Conservation (phyloP, 805 yeast genomes). For the Wickerhamomyces queroliae region DNA sequence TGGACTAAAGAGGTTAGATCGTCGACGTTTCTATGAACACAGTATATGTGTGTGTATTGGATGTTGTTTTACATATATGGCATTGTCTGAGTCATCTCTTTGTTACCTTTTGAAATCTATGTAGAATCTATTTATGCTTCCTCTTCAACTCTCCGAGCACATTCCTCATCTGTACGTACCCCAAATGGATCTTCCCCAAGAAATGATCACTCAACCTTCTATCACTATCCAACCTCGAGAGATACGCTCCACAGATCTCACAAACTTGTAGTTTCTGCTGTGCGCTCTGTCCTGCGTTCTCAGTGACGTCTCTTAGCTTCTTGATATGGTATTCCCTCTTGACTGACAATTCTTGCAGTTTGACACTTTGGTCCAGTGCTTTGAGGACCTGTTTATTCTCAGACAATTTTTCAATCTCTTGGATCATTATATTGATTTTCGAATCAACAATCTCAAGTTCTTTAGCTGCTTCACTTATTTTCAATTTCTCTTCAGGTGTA, state of each 20-base stretch:
- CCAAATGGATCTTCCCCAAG: slow-evolving; percentile 80
- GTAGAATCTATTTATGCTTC: slow-evolving; percentile 4
- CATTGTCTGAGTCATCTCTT: too few relatives aligned
- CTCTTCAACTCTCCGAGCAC: slow-evolving; percentile 20
- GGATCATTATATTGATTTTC: slow-evolving; percentile 57
- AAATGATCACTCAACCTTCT: slow-evolving; percentile 87
- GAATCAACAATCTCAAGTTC: slow-evolving; percentile 59
- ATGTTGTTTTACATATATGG: too few relatives aligned
- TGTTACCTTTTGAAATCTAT: background rate
- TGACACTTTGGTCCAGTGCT: slow-evolving; percentile 43
- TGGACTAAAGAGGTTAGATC: too few relatives aligned
- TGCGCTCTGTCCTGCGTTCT: slow-evolving; percentile 75
- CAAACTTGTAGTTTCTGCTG: slow-evolving; percentile 91
- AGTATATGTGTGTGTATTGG: too few relatives aligned
- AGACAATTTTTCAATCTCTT: slow-evolving; percentile 54
- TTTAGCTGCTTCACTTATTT: slow-evolving; percentile 45
- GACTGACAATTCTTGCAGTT: slow-evolving; percentile 36
- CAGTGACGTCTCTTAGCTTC: slow-evolving; percentile 54
- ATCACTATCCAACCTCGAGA: slow-evolving; percentile 82
- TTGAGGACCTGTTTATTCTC: slow-evolving; percentile 43
- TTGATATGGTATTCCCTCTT: slow-evolving; percentile 49
- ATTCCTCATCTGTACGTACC: slow-evolving; percentile 70
- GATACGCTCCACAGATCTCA: slow-evolving; percentile 82
- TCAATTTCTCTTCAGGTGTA: slow-evolving; percentile 68
- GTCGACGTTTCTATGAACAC: too few relatives aligned